Percentiles rank a stretch among this genome's conserved stretches.
These are phyloP conservation scores for Suhomyces anneliseae DNA, from an alignment of 1,139 yeast genomes.

Conservation along the genomic window DNA sequence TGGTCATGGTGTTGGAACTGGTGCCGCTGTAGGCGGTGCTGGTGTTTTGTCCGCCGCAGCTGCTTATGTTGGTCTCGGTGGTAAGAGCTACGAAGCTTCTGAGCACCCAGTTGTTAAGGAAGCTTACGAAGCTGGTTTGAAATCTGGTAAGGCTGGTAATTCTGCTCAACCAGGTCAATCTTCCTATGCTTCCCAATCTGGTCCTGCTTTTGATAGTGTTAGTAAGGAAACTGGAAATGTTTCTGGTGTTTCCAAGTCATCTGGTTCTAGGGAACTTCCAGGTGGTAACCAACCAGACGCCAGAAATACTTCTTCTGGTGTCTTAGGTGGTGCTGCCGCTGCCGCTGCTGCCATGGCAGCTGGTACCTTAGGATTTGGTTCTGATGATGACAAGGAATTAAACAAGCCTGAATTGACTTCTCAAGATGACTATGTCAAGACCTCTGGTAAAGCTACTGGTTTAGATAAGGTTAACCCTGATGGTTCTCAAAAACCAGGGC, in stretches of 20 bases:
- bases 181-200: background rate
- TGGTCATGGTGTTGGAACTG: background rate
- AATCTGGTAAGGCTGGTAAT: slow-evolving; percentile 1
- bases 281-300: background rate
- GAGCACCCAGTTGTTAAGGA: slow-evolving; percentile 16
- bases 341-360: slow-evolving; percentile 14
- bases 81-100: slow-evolving; percentile 2
- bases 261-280: background rate
- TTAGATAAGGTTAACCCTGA: slow-evolving; percentile 4
- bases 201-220: too few species aligned
- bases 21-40: slow-evolving; percentile 8
- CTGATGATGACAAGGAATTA: slow-evolving; percentile 7
- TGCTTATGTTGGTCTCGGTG: slow-evolving; percentile 16
- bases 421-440: slow-evolving; percentile 12
- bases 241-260: slow-evolving; percentile 10
- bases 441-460: slow-evolving; percentile 4
- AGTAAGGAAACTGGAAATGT: background rate
- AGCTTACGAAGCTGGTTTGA: slow-evolving; percentile 19
- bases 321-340: slow-evolving; percentile 12
- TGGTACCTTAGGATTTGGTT: slow-evolving; percentile 15
- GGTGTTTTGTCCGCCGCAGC: slow-evolving; percentile 17
- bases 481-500: slow-evolving; percentile 10
- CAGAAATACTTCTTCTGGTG: background rate
- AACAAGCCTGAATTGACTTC: slow-evolving; percentile 6
- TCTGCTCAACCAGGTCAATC: background rate